These are phyloP conservation scores for Starmerella tilneyi DNA, from an alignment of 805 yeast genomes.

Conservation along the genomic window DNA sequence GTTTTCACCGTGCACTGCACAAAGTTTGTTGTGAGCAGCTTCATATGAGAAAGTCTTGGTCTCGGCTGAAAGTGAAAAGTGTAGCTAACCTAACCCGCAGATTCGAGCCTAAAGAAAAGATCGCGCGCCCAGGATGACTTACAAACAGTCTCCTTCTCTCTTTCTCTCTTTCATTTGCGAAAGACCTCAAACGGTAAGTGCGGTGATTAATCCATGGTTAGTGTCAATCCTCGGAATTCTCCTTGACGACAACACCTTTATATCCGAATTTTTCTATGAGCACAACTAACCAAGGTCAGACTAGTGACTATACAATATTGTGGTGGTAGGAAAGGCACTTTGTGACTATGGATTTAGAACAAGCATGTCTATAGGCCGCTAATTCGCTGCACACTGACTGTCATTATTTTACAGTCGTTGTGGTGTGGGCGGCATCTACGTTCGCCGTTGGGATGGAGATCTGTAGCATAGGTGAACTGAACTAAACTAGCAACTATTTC, in stretches of 20 bases:
- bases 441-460: too few relatives aligned
- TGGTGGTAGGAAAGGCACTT: too few relatives aligned
- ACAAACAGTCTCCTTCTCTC: too few relatives aligned
- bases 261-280: slow-evolving; percentile 5
- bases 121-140: too few relatives aligned
- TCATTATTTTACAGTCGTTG: too few relatives aligned
- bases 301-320: too few relatives aligned
- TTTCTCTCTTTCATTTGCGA: not conserved
- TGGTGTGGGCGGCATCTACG: too few relatives aligned
- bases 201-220: slow-evolving; percentile 7
- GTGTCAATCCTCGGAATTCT: slow-evolving; percentile 29
- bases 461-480: too few relatives aligned
- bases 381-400: too few relatives aligned
- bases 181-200: slow-evolving; percentile 6
- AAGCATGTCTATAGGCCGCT: too few relatives aligned
- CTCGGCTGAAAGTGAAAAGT: not conserved
- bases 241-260: slow-evolving; percentile 8
- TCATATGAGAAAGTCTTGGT: slow-evolving; percentile 42
- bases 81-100: slow-evolving; percentile 2
- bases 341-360: too few relatives aligned
- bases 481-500: too few relatives aligned
- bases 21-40: slow-evolving; percentile 89
- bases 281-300: slow-evolving; percentile 2
- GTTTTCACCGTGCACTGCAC: slow-evolving; percentile 83
- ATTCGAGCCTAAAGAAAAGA: not conserved